These are phyloP conservation scores for Penicillium roqueforti DNA, from an alignment of 495 filamentous ascomycete genomes.

Conservation along the genomic window DNA sequence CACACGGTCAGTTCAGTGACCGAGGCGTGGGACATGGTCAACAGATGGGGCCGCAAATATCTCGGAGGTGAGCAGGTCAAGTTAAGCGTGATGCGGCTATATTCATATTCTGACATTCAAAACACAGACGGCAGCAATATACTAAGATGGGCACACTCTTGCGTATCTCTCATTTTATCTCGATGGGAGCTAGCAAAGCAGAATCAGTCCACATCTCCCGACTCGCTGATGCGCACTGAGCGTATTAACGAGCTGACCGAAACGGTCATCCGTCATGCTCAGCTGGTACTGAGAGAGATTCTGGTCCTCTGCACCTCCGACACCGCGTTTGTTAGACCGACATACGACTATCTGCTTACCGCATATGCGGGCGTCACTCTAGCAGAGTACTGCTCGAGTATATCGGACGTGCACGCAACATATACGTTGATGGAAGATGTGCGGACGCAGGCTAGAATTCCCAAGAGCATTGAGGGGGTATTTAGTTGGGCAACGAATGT, in stretches of 20 bases:
- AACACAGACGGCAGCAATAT: not conserved
- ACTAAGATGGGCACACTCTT: slow-evolving; percentile 3
- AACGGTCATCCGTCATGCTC: slow-evolving; percentile 3
- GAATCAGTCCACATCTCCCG: not conserved
- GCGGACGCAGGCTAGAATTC: slow-evolving; percentile 6
- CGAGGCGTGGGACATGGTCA: slow-evolving; percentile 3
- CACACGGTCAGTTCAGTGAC: not conserved
- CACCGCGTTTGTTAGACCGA: slow-evolving; percentile 3
- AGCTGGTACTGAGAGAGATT: slow-evolving; percentile 5
- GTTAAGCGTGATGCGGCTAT: not conserved
- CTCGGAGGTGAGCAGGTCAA: not conserved
- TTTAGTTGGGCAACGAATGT: slow-evolving; percentile 10
- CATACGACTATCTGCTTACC: slow-evolving; percentile 8
- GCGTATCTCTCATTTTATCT: slow-evolving; percentile 4
- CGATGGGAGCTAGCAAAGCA: slow-evolving; percentile 12
- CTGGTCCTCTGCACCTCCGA: not conserved
- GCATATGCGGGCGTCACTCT: slow-evolving; percentile 9
- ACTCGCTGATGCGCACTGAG: not conserved
- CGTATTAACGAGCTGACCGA: not conserved
- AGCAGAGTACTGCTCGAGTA: slow-evolving; percentile 3
- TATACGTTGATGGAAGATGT: slow-evolving; percentile 12
- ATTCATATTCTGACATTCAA: not conserved
- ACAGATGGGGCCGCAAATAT: slow-evolving; percentile 1
- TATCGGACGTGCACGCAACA: slow-evolving; percentile 6
- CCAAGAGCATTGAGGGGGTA: slow-evolving; percentile 5